Base-by-base conservation (phyloP, 805 yeast genomes). In the Kodamaea sagamina region DNA sequence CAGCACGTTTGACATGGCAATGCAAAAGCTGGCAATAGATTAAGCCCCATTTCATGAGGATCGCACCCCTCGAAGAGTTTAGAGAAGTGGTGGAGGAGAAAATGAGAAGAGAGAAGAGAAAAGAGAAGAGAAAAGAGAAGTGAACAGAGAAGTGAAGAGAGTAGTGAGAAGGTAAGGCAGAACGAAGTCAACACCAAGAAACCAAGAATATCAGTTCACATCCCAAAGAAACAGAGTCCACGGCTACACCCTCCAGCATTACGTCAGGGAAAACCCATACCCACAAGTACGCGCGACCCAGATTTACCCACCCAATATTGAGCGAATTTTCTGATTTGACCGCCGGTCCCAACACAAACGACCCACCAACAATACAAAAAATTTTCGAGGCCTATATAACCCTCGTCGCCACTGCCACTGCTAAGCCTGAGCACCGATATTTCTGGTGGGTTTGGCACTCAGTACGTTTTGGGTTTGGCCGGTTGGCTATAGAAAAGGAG, bases 271-370 rank as follows among this genome's bases (percentile, higher is more conserved):
- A n/a, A n/a, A n/a, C 24, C 24, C 24, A 17, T n/a, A 5, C 32
- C 32, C 32, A 28, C 17, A 13, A 5, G 9, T 32, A 32, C 25
- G 8, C 6, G 8, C 9, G 26, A 6, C 37, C 37, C 17, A 19
- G 11, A 11, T 34, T 17, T 34, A 34, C 37, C 27, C 27, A 35
- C 28, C 4, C 5, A 11, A 35, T 16, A 21, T 35, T 35, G 38
- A 35, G 38, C 28, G 38, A 35, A 35, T 35, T 35, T 24, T 35
- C 16, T 35, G 38, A 35, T 35, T 35, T 35, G 38, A 35, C 38
- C 25, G 34, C 34, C 11, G 15, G 19, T 4, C 8, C 32, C 12
- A 7, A 29, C 34, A 29, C 34, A 29, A 29, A 29, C 34, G 18
- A 29, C n/a, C 34, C 34, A 15, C 34, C 34, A 15, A 3, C 31